These are phyloP conservation scores for Ordospora pajunii DNA, from an alignment of 371 early-diverging fungal species.

Conservation along the genomic window DNA sequence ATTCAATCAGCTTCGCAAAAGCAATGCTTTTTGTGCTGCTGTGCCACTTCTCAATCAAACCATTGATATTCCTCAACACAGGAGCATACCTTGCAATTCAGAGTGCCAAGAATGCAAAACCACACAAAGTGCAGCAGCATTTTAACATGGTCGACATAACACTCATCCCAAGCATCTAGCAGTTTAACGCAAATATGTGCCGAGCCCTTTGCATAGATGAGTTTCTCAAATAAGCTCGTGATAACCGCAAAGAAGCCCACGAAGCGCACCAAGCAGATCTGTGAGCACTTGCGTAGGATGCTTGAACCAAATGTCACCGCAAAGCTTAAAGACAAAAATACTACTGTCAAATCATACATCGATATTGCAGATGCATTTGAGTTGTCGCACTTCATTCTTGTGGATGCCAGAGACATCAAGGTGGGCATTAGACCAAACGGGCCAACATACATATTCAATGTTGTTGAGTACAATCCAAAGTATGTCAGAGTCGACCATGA, in stretches of 20 bases:
- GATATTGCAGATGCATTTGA: conserved; percentile 17
- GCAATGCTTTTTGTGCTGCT: background rate
- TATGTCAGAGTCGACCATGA: conserved; percentile 1
- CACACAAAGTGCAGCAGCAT: too few species aligned
- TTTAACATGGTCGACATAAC: background rate
- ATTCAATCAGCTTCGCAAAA: background rate
- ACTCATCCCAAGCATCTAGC: background rate
- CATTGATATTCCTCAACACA: background rate
- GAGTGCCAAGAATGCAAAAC: too few species aligned
- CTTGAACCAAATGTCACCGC: conserved; percentile 26
- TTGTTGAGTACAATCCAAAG: conserved; percentile 33
- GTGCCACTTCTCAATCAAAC: background rate
- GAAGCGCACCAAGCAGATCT: conserved; percentile 24
- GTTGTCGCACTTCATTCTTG: conserved; percentile 31
- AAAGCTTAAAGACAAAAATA: conserved; percentile 15
- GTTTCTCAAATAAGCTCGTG: conserved; percentile 20
- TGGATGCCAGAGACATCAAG: conserved; percentile 29
- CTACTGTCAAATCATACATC: conserved; percentile 5
- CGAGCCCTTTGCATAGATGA: background rate
- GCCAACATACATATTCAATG: conserved; percentile 32
- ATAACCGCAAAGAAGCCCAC: conserved; percentile 30
- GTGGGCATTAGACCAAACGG: conserved; percentile 22
- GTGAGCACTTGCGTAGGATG: conserved; percentile 31
- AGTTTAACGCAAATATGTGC: background rate
- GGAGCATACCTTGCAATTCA: too few species aligned